phyloP scores from a whole-genome alignment of 2,329 filamentous ascomycete genomes.

The Didymosphaeria variabile region DNA sequence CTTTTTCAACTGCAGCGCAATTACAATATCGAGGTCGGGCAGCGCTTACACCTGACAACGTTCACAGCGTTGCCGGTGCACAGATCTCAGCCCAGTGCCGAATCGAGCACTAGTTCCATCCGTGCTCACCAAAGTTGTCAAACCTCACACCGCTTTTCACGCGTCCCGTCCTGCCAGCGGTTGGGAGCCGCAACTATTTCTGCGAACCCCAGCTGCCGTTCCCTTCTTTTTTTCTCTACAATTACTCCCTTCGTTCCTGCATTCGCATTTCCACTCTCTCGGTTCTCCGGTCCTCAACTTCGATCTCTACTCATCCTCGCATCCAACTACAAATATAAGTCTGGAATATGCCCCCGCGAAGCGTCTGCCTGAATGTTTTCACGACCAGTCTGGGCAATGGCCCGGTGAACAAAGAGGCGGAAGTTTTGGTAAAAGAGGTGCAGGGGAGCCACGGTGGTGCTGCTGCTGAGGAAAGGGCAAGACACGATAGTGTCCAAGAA shows the following conservation, averaged over 20 bases:
- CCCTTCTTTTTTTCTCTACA: slow-evolving; percentile 33
- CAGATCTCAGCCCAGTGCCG: slow-evolving; percentile 42
- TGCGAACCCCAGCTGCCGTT: slow-evolving; percentile 32
- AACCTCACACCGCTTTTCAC: slow-evolving; percentile 51
- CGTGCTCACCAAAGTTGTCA: slow-evolving; percentile 41
- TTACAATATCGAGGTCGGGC: slow-evolving; percentile 13
- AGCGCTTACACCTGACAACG: slow-evolving; percentile 46
- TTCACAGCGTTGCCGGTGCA: slow-evolving; percentile 41
- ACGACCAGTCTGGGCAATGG: slow-evolving; percentile 42
- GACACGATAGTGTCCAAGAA: slow-evolving; percentile 39
- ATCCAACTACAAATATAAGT: slow-evolving; percentile 18
- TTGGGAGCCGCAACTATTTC: slow-evolving; percentile 30
- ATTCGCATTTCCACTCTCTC: slow-evolving; percentile 22
- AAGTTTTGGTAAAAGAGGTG: slow-evolving; percentile 30
- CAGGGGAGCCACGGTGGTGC: slow-evolving; percentile 22
- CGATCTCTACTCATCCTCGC: slow-evolving; percentile 13
- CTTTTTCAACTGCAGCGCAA: slow-evolving; percentile 15
- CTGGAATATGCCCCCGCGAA: slow-evolving; percentile 46
- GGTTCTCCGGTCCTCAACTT: slow-evolving; percentile 8
- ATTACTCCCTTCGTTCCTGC: slow-evolving; percentile 23
- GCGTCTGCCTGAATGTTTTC: slow-evolving; percentile 49
- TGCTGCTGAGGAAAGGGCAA: slow-evolving; percentile 31
- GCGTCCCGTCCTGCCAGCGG: slow-evolving; percentile 27
- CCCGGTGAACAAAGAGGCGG: slow-evolving; percentile 29
- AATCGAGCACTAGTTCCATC: slow-evolving; percentile 24